Percentiles rank a stretch among this genome's conserved stretches.
phyloP scores from a whole-genome alignment of 169 alveolate genomes.

The Besnoitia besnoiti region DNA sequence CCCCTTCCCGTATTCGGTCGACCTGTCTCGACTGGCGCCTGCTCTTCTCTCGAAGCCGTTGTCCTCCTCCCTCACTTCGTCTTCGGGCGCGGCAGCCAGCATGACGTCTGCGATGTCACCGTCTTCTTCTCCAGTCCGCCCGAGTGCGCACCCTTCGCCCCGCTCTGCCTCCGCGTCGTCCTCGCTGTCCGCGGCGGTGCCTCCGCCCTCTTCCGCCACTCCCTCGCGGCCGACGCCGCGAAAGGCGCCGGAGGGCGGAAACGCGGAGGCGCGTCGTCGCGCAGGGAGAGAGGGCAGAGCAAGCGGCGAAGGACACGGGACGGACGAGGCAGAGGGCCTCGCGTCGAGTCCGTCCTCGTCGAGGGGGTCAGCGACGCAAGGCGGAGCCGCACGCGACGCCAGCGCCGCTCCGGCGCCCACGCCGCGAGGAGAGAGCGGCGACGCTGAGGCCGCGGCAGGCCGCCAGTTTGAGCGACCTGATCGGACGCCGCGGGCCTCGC shows the following conservation, averaged over 20 bases:
- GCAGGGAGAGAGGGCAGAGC: no score
- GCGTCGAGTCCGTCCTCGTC: no score
- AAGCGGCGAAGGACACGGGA: no score
- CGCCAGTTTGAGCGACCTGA: no score
- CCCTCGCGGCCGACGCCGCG: neutral
- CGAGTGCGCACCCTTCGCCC: neutral
- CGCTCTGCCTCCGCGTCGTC: neutral
- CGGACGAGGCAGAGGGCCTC: no score
- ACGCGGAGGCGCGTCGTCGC: neutral
- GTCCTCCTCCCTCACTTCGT: constrained; percentile 46
- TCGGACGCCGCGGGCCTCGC: no score
- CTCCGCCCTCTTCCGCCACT: neutral
- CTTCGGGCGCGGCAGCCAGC: neutral
- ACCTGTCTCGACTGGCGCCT: constrained; percentile 20
- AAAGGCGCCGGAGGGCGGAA: neutral
- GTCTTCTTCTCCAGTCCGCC: neutral
- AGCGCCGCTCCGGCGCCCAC: no score
- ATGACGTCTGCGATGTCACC: neutral
- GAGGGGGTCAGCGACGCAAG: no score
- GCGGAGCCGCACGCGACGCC: no score
- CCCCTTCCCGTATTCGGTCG: constrained; percentile 54
- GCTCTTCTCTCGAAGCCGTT: constrained; percentile 40
- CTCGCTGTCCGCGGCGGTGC: neutral
- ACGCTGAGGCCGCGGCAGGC: no score
- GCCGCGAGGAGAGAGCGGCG: no score